Evolutionary conservation across 441 rosid species (phyloP), one percentile per base, ranked within the genome.

Genomic region (Mallotus repandus): DNA sequence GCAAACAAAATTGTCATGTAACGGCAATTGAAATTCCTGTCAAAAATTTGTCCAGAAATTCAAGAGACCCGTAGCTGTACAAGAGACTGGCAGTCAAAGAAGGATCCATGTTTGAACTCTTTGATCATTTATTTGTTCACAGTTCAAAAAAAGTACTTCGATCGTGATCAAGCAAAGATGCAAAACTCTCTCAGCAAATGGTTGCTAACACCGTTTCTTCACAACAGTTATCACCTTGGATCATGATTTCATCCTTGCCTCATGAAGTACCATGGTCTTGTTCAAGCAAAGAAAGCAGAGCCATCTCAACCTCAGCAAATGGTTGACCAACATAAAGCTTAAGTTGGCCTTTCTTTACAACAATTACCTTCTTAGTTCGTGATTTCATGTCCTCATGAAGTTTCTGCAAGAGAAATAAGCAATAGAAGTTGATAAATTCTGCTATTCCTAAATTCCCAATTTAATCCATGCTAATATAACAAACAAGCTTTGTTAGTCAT

Each of bases 261-360:
- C 61, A 45, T 59, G 21, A 19, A 19, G 35, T 35, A n/a, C 12
- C 46, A 53, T 56, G 53, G 74, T 80, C 77, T 77, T 77, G 79
- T 76, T 83, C 73, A 68, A 90, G 70, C 81, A 92, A 80, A 74
- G 86, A 83, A 45, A 41, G 80, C 77, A 94, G 67, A 50, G 91
- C 89, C 77, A 76, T 85, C 82, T 94, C 97, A 50, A 88, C 98
- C 50, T 88, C 94, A 1, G 78, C 82, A 63, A 91, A 80, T 56
- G 97, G 92, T 61, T 94, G 94, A 32, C 97, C 98, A 16, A 86
- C 96, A 64, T 89, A 91, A 66, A 92, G 87, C 58, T 82, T 86
- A 43, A 92, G 93, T 80, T 89, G 91, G 69, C 88, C 89, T 79
- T 89, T 94, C 87, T 80, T 89, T 49, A 87, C 88, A 32, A 92